Evolutionary conservation across 352 stramenopile species (phyloP).

Genomic region (Globisporangium yorkense): DNA sequence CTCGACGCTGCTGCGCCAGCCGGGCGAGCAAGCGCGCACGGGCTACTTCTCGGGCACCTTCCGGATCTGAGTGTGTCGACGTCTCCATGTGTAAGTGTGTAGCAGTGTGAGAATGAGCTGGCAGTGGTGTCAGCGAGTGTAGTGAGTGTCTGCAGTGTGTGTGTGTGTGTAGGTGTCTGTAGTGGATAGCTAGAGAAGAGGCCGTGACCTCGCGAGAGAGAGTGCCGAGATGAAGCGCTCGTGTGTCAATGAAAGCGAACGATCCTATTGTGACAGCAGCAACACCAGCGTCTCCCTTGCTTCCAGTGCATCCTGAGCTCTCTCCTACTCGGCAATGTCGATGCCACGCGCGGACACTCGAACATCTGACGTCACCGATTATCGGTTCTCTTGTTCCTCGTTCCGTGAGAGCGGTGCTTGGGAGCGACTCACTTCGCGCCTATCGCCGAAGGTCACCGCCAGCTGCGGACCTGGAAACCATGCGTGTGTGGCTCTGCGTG

Average conservation of each 20-base stretch:
- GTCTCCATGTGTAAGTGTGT: background rate
- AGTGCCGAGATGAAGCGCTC: background rate
- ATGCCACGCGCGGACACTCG: too few species aligned
- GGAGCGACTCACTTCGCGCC: background rate
- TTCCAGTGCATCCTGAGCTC: too few species aligned
- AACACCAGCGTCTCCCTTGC: background rate
- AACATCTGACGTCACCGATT: too few species aligned
- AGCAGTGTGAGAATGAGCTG: background rate
- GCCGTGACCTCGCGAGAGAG: background rate
- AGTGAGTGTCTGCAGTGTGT: background rate
- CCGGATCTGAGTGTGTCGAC: conserved; percentile 7
- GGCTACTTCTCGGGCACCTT: conserved; percentile 17
- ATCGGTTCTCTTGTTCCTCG: background rate
- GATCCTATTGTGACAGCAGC: background rate
- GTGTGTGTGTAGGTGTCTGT: background rate
- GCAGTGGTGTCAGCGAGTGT: background rate
- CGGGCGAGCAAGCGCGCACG: conserved; percentile 9
- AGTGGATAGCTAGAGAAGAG: background rate
- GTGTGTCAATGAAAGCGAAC: background rate
- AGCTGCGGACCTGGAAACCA: background rate
- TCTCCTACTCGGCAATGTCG: too few species aligned
- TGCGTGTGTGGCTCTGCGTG: background rate
- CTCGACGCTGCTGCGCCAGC: conserved; percentile 41
- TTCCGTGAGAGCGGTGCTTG: background rate
- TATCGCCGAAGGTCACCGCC: background rate